Evolutionary conservation across 306 rosid genomes (phyloP), one percentile per base, ranked within the genome.

Genomic region (Quercus suber): DNA sequence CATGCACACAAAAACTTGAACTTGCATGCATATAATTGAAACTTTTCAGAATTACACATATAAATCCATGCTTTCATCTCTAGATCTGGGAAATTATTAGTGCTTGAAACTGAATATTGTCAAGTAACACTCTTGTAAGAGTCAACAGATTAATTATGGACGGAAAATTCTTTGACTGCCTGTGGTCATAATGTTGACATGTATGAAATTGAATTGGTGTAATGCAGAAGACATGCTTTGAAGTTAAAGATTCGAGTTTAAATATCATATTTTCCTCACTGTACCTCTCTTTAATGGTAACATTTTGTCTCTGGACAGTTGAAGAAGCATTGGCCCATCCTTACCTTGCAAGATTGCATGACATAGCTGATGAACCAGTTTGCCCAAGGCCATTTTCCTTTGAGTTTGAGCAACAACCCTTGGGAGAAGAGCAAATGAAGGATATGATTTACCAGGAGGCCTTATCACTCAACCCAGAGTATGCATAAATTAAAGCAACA

Each of bases 291-390:
- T 71, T 56, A 23, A 84, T 63, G 55, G 21, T 70, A 53, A 72
- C 56, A 35, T 67, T 63, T 55, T 73, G 69, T 43, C 43, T 45
- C 28, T 81, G 77, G 67, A 73, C 92, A 95, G 99, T 95, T 80
- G 99, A 95, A 82, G 91, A 90, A 84, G 97, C 99, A 1, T 84
- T 95, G 23, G 97, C 98, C 67, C 99, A 95, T 87, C 99, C 99
- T 76, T 95, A 95, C 85, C 93, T 95, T 77, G 96, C 89, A 83
- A 92, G 96, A 82, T 89, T 95, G 82, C 99, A 95, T 73, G 99
- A 95, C 82, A 80, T 80, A 76, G 93, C 94, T 41, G 99, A 95
- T 79, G 99, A 95, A 84, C 99, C 99, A 19, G 75, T 89, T 79
- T 92, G 99, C 87, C 31, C 75, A 35, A 84, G 84, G 52, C 88